Evolutionary conservation across 2,329 filamentous ascomycete genomes (phyloP), one percentile per base, ranked within the genome.

Genomic region (Diplodia seriata): DNA sequence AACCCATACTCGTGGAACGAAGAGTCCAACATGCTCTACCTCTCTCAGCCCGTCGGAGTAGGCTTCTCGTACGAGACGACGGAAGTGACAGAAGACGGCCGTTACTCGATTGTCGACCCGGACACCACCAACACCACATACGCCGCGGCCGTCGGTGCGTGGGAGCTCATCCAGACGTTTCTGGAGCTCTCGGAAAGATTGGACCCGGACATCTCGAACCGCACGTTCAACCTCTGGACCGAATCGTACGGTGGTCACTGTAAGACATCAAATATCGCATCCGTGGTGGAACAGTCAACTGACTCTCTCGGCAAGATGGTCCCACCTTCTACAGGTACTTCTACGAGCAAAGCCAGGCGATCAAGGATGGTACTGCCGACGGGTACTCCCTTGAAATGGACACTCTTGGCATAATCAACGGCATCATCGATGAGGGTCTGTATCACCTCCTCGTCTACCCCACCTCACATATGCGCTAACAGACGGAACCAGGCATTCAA

Each of bases 261-360:
- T 70, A 51, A 63, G 43, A 26, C 29, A 4, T 18, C 18, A 18
- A 12, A 36, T 20, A 15, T 2, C 15, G 26, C 51, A n/a, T 18
- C 14, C 4, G 18, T 4, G 7, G 40, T 43, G 36, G 36, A 2
- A 20, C n/a, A 5, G 6, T 7, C 8, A 7, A 49, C 57, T 59
- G 23, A 62, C 43, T 9, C 1, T 6, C 33, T 12, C 20, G 5
- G 11, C 20, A 14, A 63, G 59, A 63, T 26, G 59, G 59, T 5
- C 84, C 84, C 1, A 78, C 77, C 33, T 87, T 87, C 75, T 87
- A 83, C 77, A 82, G 84, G 67, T 82, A 86, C 71, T 87, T 87
- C 75, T 83, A 86, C 67, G 77, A 86, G 55, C 83, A 87, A 69
- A 87, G 87, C 66, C 74, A 83, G 67, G 79, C 81, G 43, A 86